Evolutionary conservation across 768 basidiomycete species (phyloP).

Genomic region (Trametes cinnabarina): DNA sequence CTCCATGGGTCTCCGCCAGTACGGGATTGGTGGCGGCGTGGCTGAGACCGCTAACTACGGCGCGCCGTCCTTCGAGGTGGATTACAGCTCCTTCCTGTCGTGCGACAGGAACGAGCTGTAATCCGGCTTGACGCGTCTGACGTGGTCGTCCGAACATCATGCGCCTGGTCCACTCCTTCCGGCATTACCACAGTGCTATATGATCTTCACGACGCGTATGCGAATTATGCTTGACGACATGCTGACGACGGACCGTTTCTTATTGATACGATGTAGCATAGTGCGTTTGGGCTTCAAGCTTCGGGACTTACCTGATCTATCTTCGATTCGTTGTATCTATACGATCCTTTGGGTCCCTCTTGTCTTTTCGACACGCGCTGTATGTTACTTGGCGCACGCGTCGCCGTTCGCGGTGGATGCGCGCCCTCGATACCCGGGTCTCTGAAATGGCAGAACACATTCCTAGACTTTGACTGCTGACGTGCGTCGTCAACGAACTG

Average conservation of each 20-base stretch:
- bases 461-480: neutral
- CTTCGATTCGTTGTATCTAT: conserved; percentile 17
- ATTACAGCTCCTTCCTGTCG: conserved; percentile 22
- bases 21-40: conserved; percentile 18
- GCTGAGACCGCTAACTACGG: conserved; percentile 18
- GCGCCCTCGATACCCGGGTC: conserved; percentile 10
- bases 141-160: neutral
- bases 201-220: conserved; percentile 14
- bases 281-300: conserved; percentile 1
- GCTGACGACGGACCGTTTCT: conserved; percentile 11
- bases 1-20: conserved; percentile 22
- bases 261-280: conserved; percentile 16
- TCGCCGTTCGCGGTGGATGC: neutral
- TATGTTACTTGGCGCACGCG: conserved; percentile 5
- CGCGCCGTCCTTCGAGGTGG: conserved; percentile 18
- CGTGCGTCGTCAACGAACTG: conserved; percentile 2
- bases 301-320: no score
- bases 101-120: conserved; percentile 2
- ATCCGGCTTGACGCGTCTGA: neutral
- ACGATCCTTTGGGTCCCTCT: neutral
- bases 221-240: conserved; percentile 14
- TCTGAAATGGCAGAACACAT: conserved; percentile 2
- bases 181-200: neutral
- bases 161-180: neutral
- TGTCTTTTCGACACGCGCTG: neutral